Percentiles rank a stretch among this genome's conserved stretches.
phyloP scores from a whole-genome alignment of 371 early-diverging fungal genomes.

The Circinella minor region DNA sequence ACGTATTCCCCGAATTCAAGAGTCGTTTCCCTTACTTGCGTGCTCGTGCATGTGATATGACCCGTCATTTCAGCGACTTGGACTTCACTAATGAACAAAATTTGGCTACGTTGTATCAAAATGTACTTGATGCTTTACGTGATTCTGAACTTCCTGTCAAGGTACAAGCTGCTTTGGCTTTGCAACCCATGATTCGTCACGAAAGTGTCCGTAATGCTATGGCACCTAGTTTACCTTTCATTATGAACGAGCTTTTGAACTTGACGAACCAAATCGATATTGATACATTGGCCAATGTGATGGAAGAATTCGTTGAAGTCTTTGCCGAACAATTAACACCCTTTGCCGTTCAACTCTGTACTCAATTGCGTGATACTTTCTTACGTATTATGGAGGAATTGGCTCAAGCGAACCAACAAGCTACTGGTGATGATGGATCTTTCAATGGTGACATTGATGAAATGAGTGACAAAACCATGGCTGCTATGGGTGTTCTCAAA shows the following conservation, averaged over 20 bases:
- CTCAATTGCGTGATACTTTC: constrained; percentile 84
- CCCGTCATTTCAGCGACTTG: constrained; percentile 46
- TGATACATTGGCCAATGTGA: constrained; percentile 83
- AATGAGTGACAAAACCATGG: constrained; percentile 83
- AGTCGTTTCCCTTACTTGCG: constrained; percentile 81
- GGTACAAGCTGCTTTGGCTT: constrained; percentile 80
- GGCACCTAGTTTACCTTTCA: constrained; percentile 74
- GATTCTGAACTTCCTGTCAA: constrained; percentile 86
- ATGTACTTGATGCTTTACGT: constrained; percentile 66
- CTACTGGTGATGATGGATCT: constrained; percentile 41
- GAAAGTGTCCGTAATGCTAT: constrained; percentile 74
- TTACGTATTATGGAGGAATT: constrained; percentile 79
- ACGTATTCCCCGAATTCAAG: constrained; percentile 88
- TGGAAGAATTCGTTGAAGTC: constrained; percentile 89
- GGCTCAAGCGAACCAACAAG: constrained; percentile 40
- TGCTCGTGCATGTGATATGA: constrained; percentile 60
- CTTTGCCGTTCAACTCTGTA: constrained; percentile 85
- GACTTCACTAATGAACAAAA: constrained; percentile 53
- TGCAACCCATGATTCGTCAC: constrained; percentile 78
- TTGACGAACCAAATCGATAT: constrained; percentile 90
- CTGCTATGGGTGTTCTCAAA: constrained; percentile 90
- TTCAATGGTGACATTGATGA: constrained; percentile 55
- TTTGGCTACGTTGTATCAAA: constrained; percentile 60
- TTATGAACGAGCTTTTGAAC: constrained; percentile 84
- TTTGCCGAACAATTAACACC: constrained; percentile 89